Evolutionary conservation across 352 stramenopile species (phyloP), one percentile per base, ranked within the genome.

Genomic region (Pythium rhizo-oryzae): DNA sequence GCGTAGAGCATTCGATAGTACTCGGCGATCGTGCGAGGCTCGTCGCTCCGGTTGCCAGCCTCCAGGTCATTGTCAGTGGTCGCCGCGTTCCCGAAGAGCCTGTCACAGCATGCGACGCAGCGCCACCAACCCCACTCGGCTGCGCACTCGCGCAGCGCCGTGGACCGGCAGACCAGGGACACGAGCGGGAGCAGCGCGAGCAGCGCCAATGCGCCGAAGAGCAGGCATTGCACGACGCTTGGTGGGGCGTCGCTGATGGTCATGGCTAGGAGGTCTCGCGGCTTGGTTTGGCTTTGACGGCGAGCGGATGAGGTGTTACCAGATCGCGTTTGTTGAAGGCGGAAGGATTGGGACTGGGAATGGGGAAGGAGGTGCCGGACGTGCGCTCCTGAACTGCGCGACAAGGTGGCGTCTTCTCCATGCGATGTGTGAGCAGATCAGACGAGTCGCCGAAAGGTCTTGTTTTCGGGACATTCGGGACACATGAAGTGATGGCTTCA

Each of bases 1-100:
- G 47, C 60, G 28, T 60, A 67, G 33, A 67, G 24, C 23, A 58
- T 5, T 11, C 50, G 60, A n/a, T 67, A 67, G 25, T 67, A 59
- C 52, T 43, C 51, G 18, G 43, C 41, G 41, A 62, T 56, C 25
- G 37, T 57, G 18, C 28, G 55, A 25, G 49, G 54, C 41, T 70
- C 18, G 24, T 25, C 18, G 41, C 1, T 25, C 9, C 43, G 57
- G 19, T 15, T n/a, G 44, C n/a, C 44, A 3, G 57, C 25, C 25
- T 63, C 57, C 6, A 63, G 41, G 44, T 53, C 39, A 9, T 43
- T 41, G 8, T 7, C 49, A 24, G 21, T 55, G 28, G 2, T 12
- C 12, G 51, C 12, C 6, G 24, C 2, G 33, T 13, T 30, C 8
- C 52, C 19, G 47, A 39, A 59, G 28, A 52, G 6, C 18, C 5